Conservation (phyloP, 1,284 basidiomycete genomes). For the Meira miltonrushii region DNA sequence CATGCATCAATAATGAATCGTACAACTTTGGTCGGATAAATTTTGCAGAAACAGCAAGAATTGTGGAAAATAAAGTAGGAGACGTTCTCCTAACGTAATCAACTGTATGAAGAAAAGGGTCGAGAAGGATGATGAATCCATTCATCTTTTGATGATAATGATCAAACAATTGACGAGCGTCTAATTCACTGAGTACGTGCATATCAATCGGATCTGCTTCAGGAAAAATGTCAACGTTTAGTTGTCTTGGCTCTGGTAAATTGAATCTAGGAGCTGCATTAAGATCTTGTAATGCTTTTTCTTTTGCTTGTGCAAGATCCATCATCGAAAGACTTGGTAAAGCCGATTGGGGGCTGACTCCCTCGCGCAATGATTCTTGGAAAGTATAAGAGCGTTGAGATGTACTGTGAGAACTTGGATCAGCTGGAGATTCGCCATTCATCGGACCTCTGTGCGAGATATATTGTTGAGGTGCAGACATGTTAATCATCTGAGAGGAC, state of each 20-base stretch:
- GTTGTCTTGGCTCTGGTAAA: background rate
- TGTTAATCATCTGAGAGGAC: too few relatives aligned
- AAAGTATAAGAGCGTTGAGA: background rate
- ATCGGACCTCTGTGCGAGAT: too few relatives aligned
- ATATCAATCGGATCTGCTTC: constrained; percentile 3
- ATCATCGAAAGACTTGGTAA: constrained; percentile 1
- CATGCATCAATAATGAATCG: background rate
- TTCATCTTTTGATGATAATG: background rate
- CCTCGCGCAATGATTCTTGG: background rate
- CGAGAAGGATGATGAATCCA: constrained; percentile 1
- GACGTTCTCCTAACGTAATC: constrained; percentile 1
- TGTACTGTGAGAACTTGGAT: background rate
- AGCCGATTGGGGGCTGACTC: background rate
- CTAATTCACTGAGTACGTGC: background rate
- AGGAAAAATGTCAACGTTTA: background rate
- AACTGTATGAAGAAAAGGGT: background rate
- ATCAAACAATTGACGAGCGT: background rate
- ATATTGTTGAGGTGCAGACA: too few relatives aligned
- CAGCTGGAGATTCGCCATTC: background rate
- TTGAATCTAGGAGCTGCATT: background rate
- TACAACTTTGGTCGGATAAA: background rate
- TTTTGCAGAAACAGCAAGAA: background rate
- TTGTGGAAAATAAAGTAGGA: background rate
- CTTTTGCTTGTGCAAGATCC: constrained; percentile 1
- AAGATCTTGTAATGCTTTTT: background rate